phyloP scores from a whole-genome alignment of 129 eudicot genomes.

The Helichrysum umbraculigerum region DNA sequence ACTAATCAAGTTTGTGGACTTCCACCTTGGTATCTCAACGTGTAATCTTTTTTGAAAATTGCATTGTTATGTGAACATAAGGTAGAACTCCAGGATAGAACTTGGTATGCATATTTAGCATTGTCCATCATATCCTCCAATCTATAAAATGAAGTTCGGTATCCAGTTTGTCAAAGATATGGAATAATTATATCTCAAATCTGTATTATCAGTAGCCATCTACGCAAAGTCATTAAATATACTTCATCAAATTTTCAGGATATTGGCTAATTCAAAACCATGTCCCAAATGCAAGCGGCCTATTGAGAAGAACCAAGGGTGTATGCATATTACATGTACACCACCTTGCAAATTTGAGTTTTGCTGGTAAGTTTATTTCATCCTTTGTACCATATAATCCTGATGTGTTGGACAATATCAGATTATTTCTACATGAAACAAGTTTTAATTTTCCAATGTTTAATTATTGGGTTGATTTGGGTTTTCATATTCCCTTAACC shows the following conservation, averaged over 20 bases:
- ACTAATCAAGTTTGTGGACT: neutral
- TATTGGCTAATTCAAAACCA: conserved; percentile 94
- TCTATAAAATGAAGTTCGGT: neutral
- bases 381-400: neutral
- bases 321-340: conserved; percentile 97
- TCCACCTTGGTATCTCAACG: neutral
- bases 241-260: conserved; percentile 51
- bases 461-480: neutral
- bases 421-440: neutral
- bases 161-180: conserved; percentile 10
- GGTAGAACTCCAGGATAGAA: neutral
- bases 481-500: neutral
- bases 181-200: neutral
- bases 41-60: neutral
- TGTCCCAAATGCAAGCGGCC: conserved; percentile 99
- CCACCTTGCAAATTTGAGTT: conserved; percentile 98
- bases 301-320: conserved; percentile 97
- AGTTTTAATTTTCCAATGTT: neutral
- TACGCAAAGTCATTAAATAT: neutral
- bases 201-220: neutral
- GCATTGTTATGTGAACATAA: neutral
- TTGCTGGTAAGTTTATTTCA: conserved; percentile 73
- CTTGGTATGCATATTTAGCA: neutral
- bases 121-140: neutral
- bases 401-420: neutral